These are phyloP conservation scores for Taphrina wiesneri DNA, from an alignment of 1,139 yeast genomes.

Conservation along the genomic window DNA sequence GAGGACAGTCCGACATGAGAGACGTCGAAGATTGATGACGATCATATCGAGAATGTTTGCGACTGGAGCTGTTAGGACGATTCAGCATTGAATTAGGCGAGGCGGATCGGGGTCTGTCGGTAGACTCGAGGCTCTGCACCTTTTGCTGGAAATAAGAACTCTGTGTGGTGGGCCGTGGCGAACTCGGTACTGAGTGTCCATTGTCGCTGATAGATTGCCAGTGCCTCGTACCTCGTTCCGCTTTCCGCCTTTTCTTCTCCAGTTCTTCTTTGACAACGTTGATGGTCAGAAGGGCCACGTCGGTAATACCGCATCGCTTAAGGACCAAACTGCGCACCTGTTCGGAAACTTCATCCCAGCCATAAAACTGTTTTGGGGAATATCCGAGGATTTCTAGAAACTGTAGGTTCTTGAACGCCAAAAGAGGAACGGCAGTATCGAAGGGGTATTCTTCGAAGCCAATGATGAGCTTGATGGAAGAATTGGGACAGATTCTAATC, in stretches of 20 bases:
- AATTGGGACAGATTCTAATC: conserved; percentile 59
- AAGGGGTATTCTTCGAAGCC: conserved; percentile 72
- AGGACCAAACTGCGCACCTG: conserved; percentile 59
- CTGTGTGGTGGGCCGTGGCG: conserved; percentile 17
- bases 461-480: conserved; percentile 57
- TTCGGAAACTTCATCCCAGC: conserved; percentile 63
- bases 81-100: conserved; percentile 3
- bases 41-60: neutral
- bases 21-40: conserved; percentile 19
- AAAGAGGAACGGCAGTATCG: conserved; percentile 66
- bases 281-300: conserved; percentile 54
- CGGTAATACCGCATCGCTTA: conserved; percentile 54
- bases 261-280: conserved; percentile 58
- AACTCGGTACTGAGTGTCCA: neutral
- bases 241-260: conserved; percentile 45
- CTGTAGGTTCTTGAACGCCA: conserved; percentile 61
- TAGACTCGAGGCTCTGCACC: neutral
- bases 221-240: conserved; percentile 47
- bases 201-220: conserved; percentile 29
- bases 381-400: conserved; percentile 62
- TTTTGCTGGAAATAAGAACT: neutral
- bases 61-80: neutral
- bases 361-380: conserved; percentile 65
- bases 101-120: conserved; percentile 23
- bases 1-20: neutral